These are phyloP conservation scores for Ustanciosporium gigantosporum DNA, from an alignment of 1,284 basidiomycete species.

Conservation along the genomic window DNA sequence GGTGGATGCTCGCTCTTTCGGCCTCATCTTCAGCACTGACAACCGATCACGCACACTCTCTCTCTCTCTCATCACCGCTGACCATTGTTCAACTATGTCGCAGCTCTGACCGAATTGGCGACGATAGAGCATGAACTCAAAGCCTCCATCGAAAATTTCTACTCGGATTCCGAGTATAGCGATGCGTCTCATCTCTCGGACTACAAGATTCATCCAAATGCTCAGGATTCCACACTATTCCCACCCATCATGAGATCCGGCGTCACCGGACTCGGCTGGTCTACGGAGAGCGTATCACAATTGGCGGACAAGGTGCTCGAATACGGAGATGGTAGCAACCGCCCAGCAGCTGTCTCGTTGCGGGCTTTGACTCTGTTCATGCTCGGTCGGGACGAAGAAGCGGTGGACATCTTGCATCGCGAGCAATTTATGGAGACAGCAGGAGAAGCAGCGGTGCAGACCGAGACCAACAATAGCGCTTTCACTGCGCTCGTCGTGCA, in stretches of 20 bases:
- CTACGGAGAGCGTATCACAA: constrained; percentile 23
- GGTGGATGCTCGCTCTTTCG: neutral
- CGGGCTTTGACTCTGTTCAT: constrained; percentile 48
- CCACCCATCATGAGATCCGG: constrained; percentile 38
- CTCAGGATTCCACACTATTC: constrained; percentile 33
- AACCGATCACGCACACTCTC: no score
- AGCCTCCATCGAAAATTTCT: constrained; percentile 21
- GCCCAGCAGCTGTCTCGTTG: constrained; percentile 26
- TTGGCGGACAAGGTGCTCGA: constrained; percentile 38
- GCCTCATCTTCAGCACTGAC: constrained; percentile 1
- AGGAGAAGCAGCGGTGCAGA: constrained; percentile 12
- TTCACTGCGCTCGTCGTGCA: constrained; percentile 41
- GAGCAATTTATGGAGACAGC: constrained; percentile 45
- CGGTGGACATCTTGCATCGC: constrained; percentile 46
- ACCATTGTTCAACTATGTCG: neutral
- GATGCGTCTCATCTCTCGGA: constrained; percentile 45
- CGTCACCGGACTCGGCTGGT: constrained; percentile 41
- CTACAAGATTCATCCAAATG: constrained; percentile 18
- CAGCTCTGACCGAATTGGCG: constrained; percentile 33
- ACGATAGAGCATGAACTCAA: constrained; percentile 45
- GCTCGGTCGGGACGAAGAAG: constrained; percentile 53
- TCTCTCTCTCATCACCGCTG: neutral
- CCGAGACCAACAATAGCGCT: constrained; percentile 34
- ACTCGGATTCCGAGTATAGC: constrained; percentile 33
- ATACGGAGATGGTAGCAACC: constrained; percentile 19